phyloP scores from a whole-genome alignment of 495 filamentous ascomycete species.

The Cercophora newfieldiana region DNA sequence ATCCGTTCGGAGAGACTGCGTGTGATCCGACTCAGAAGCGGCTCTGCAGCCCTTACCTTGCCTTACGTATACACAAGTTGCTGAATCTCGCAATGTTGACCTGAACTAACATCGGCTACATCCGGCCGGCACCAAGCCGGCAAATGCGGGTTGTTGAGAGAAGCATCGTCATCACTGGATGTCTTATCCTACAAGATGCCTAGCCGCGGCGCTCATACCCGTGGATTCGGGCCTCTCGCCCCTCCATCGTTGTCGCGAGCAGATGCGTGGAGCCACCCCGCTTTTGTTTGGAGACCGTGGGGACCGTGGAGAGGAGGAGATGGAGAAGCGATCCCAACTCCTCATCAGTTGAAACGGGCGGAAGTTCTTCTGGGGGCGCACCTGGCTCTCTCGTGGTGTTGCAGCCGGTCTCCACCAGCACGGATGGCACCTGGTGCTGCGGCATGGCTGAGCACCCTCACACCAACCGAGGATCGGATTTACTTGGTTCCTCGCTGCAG shows the following conservation, averaged over 20 bases:
- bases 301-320: background rate
- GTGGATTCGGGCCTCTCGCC: background rate
- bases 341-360: background rate
- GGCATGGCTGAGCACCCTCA: background rate
- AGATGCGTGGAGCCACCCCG: background rate
- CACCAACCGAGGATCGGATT: background rate
- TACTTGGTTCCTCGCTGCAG: constrained; percentile 1
- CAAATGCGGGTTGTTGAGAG: background rate
- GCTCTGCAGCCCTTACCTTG: background rate
- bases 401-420: background rate
- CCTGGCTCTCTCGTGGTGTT: background rate
- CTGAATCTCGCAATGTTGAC: background rate
- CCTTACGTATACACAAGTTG: background rate
- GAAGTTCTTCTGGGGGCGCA: background rate
- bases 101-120: background rate
- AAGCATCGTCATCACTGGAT: background rate
- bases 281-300: background rate
- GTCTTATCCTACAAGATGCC: background rate
- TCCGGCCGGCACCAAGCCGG: background rate
- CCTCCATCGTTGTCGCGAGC: background rate
- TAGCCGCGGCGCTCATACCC: background rate
- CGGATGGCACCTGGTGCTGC: constrained; percentile 2
- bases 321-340: constrained; percentile 4
- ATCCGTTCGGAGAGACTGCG: background rate
- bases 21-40: background rate